These are phyloP conservation scores for Daldinia eschscholtzii DNA, from an alignment of 2,329 filamentous ascomycete genomes.

Conservation along the genomic window DNA sequence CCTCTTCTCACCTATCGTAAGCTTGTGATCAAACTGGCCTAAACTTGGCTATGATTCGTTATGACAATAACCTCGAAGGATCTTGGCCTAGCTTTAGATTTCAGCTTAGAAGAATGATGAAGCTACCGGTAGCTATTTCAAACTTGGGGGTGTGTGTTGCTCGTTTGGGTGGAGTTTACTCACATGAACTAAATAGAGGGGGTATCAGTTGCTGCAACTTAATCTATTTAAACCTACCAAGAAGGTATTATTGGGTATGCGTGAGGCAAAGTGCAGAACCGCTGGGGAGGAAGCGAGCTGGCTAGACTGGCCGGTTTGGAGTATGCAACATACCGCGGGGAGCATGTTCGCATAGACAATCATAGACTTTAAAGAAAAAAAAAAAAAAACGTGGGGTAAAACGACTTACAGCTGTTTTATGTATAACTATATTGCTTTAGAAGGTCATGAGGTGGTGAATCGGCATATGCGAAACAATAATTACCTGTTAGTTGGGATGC, in stretches of 20 bases:
- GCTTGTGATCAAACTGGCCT: slow-evolving; percentile 25
- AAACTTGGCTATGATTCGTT: slow-evolving; percentile 22
- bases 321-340: slow-evolving; percentile 21
- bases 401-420: slow-evolving; percentile 19
- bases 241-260: not conserved
- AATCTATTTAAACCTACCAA: slow-evolving; percentile 13
- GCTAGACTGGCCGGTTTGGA: slow-evolving; percentile 17
- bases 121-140: slow-evolving; percentile 17
- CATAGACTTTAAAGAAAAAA: not conserved
- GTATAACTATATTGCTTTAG: not conserved
- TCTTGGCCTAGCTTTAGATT: slow-evolving; percentile 22
- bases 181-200: slow-evolving; percentile 27
- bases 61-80: slow-evolving; percentile 29
- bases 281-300: slow-evolving; percentile 24
- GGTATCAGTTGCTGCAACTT: slow-evolving; percentile 31
- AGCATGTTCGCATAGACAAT: slow-evolving; percentile 5
- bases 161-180: slow-evolving; percentile 31
- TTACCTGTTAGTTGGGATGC: not conserved
- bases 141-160: slow-evolving; percentile 15
- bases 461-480: slow-evolving; percentile 3
- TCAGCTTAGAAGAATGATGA: slow-evolving; percentile 7
- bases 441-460: not conserved
- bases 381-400: slow-evolving; percentile 20
- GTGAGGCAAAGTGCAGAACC: slow-evolving; percentile 14
- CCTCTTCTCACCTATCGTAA: slow-evolving; percentile 30